Conservation (phyloP, 139 green algal species). For the Chlamydomonas incerta region DNA sequence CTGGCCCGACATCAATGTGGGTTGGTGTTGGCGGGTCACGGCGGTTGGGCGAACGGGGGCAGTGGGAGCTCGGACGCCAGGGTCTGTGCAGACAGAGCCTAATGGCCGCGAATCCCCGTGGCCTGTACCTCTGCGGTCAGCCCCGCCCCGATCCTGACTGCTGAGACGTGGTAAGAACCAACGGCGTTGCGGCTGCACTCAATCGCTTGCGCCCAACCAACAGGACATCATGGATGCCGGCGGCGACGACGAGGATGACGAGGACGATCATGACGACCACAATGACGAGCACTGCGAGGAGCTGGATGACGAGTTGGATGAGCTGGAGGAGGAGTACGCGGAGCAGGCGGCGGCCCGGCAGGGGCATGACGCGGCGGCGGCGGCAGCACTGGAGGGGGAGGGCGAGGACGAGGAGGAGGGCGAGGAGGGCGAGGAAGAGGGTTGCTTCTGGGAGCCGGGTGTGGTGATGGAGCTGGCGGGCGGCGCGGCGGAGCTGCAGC, state of each 20-base stretch:
- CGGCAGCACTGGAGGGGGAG: conserved; percentile 24
- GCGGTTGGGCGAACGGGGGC: no score
- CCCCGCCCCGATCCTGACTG: no score
- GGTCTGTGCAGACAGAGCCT: no score
- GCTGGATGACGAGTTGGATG: conserved; percentile 20
- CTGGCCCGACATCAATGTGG: conserved; percentile 64
- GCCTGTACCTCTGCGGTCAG: no score
- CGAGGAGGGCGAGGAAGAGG: conserved; percentile 30
- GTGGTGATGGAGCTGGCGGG: conserved; percentile 51
- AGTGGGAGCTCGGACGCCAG: no score
- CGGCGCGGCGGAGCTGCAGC: conserved; percentile 66
- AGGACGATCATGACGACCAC: conserved; percentile 38
- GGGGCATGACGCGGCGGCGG: no score
- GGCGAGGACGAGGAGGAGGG: conserved; percentile 46
- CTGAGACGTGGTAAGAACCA: no score
- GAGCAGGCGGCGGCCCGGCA: not conserved
- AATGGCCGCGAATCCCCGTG: no score
- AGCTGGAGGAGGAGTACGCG: conserved; percentile 39
- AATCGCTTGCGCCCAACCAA: no score
- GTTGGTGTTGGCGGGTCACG: no score
- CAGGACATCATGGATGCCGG: conserved; percentile 50
- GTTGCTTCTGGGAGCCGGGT: conserved; percentile 44
- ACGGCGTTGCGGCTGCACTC: no score
- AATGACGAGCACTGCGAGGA: not conserved
- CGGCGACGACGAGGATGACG: conserved; percentile 28